Base-by-base conservation (phyloP, 306 rosid species). In the Cucumis hystrix region DNA sequence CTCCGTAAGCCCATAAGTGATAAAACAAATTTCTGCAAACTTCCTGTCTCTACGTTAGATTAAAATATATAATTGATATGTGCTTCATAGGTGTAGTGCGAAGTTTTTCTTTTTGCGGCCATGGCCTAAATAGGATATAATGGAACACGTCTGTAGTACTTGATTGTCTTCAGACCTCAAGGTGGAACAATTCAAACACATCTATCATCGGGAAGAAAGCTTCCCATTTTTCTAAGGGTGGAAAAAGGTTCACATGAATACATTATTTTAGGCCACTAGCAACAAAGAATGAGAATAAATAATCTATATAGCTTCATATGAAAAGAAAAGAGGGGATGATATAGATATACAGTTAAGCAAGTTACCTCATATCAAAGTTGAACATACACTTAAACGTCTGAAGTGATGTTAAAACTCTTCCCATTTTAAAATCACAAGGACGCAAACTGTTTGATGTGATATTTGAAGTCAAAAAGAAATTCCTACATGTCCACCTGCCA, bases 381-480 rank as follows among this genome's bases (percentile, higher is more conserved):
- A 89, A 85, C 75, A 68, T 82, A 83, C 99, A 92, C 86, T 82
- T 90, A 84, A 87, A 95, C 4, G 78, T 75, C 72, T 92, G 99
- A 76, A 95, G 88, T 59, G 93, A 89, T 80, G 82, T 68, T 52
- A 89, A 84, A 75, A 90, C 92, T 87, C 85, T 90, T 77, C 97
- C 97, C 97, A 87, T 87, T 82, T 90, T 95, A 77, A 95, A 95
- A 84, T 95, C 99, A 81, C 96, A 95, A 69, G 97, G 97, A 33
- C 93, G 87, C 67, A 95, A 83, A 84, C 89, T 88, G 82, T 87
- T 89, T 30, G 97, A 89, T 20, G 97, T 83, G 80, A 95, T 83
- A 84, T 87, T 92, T 54, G 96, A 87, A 62, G 93, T 86, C 74
- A 88, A 76, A 3, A 88, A 81, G 71, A 93, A 95, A 78, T 81